These are phyloP conservation scores for Clathrospora elynae DNA, from an alignment of 2,329 filamentous ascomycete genomes.

Conservation along the genomic window DNA sequence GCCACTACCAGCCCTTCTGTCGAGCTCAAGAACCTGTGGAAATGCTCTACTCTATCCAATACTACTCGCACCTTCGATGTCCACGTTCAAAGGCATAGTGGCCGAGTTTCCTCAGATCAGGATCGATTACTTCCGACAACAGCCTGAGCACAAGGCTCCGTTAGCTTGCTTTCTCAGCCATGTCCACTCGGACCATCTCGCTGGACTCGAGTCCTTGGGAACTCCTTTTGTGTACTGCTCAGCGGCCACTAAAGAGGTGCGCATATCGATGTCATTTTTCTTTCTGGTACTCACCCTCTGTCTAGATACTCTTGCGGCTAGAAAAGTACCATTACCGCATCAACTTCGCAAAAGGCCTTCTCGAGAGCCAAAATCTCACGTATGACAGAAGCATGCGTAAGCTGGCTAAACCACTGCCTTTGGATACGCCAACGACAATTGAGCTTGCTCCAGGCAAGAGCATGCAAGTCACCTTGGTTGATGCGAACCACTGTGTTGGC, in stretches of 20 bases:
- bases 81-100: constrained; percentile 46
- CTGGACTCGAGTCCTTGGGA: constrained; percentile 75
- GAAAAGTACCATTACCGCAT: constrained; percentile 80
- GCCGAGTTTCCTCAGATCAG: constrained; percentile 78
- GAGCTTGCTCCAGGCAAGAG: constrained; percentile 70
- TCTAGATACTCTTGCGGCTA: constrained; percentile 73
- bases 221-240: constrained; percentile 92
- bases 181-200: constrained; percentile 88
- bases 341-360: constrained; percentile 76
- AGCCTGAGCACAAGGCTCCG: constrained; percentile 62
- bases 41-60: constrained; percentile 5
- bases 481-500: constrained; percentile 90
- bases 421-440: constrained; percentile 77
- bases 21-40: neutral
- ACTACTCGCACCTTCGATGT: constrained; percentile 25
- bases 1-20: neutral
- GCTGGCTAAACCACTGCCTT: constrained; percentile 76
- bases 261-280: neutral
- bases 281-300: neutral
- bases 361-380: constrained; percentile 74
- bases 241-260: constrained; percentile 72
- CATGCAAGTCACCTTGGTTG: constrained; percentile 83
- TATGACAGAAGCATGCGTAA: constrained; percentile 74
- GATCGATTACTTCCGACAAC: constrained; percentile 79
- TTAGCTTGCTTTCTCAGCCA: constrained; percentile 89